Evolutionary conservation across 306 rosid species (phyloP), one percentile per base, ranked within the genome.

Genomic region (Spatholobus suberectus): DNA sequence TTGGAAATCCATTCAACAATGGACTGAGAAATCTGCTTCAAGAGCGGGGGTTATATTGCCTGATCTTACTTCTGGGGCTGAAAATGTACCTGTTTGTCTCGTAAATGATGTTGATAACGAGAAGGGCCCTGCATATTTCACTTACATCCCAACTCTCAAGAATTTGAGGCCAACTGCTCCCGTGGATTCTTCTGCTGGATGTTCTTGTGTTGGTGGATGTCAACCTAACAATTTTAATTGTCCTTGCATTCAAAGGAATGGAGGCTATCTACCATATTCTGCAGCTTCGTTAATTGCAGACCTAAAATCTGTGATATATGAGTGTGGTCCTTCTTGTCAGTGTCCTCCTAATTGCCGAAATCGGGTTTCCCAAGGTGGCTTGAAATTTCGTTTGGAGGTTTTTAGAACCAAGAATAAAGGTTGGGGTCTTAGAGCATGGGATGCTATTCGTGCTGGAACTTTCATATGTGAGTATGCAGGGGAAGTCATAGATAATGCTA

Each of bases 341-440:
- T 95, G 98, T 83, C 92, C 97, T 62, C 84, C 95, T 41, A 93
- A 47, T 76, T 95, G 98, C 83, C 86, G 90, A 85, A 95, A 89
- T 24, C 89, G 97, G 21, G 79, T 88, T 55, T 88, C 98, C 21
- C 97, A 93, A 90, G 82, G 86, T 86, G 95, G 95, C 59, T 46
- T 93, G 83, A 93, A 84, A 63, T 1, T 95, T 58, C 98, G 90
- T 41, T 75, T 95, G 85, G 98, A 95, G 87, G 98, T 95, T 70
- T 95, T 89, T 58, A 90, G 77, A 77, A 95, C 95, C 17, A 93
- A 88, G 87, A 84, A 86, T 79, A 89, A 84, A 87, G 98, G 98
- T 47, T 95, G 98, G 98, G 98, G 97, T 73, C 88, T 95, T 58
- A 90, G 98, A 89, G 90, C 97, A 0, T 91, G 94, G 97, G 98